Percentiles rank a stretch among this genome's conserved stretches.
Evolutionary conservation across 2,329 filamentous ascomycete species (phyloP).

Genomic region (Fusarium subtropicale): DNA sequence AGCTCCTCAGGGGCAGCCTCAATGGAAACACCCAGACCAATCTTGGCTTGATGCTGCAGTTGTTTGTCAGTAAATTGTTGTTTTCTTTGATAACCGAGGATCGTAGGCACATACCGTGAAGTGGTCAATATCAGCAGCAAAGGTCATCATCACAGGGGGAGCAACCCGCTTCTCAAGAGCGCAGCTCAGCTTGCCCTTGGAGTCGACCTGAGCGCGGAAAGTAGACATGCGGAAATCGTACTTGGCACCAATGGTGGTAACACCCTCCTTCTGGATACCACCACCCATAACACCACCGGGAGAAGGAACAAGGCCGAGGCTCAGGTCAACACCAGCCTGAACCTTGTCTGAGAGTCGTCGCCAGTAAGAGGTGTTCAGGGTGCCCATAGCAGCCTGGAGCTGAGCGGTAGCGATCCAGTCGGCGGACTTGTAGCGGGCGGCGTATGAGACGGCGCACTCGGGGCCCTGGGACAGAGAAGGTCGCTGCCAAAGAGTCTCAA

Average conservation of each 20-base stretch:
- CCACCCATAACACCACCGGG: slow-evolving; percentile 79
- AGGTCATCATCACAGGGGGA: slow-evolving; percentile 90
- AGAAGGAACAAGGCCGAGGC: slow-evolving; percentile 80
- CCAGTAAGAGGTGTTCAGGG: slow-evolving; percentile 94
- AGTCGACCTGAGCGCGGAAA: slow-evolving; percentile 96
- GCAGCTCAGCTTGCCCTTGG: slow-evolving; percentile 91
- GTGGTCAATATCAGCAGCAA: slow-evolving; percentile 97
- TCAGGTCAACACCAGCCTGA: slow-evolving; percentile 95
- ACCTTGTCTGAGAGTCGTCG: slow-evolving; percentile 91
- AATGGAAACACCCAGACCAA: slow-evolving; percentile 93
- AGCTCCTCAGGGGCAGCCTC: slow-evolving; percentile 87
- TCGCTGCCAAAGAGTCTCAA: slow-evolving; percentile 95
- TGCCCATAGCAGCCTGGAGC: slow-evolving; percentile 83
- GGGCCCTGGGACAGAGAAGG: slow-evolving; percentile 84
- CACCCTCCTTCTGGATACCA: slow-evolving; percentile 83
- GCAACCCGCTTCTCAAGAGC: slow-evolving; percentile 96
- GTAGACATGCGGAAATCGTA: slow-evolving; percentile 98
- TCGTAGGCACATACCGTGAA: slow-evolving; percentile 76
- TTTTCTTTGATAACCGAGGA: neutral
- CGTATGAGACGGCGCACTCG: slow-evolving; percentile 92
- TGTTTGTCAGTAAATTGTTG: slow-evolving; percentile 33
- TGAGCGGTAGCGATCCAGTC: slow-evolving; percentile 96
- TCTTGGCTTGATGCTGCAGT: slow-evolving; percentile 87
- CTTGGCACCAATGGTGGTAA: slow-evolving; percentile 92
- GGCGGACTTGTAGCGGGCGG: slow-evolving; percentile 86